Evolutionary conservation across 345 rosid genomes (phyloP).

Genomic region (Salix arbutifolia): DNA sequence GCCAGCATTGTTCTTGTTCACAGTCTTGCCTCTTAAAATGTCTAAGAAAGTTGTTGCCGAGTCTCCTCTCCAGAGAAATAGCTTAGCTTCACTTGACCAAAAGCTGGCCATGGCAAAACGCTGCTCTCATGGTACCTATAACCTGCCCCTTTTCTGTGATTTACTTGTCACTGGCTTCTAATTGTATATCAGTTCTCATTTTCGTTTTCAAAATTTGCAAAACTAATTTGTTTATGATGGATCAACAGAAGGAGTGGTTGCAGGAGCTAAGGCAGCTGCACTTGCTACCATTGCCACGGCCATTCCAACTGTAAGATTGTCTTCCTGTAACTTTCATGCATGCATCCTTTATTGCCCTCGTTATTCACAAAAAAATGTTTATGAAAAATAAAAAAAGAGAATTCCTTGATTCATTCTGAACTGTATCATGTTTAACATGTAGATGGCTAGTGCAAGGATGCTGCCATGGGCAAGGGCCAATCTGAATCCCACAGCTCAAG

Average conservation of each 20-base stretch:
- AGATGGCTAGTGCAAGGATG: constrained; percentile 69
- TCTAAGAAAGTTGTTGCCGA: constrained; percentile 43
- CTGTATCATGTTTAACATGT: neutral
- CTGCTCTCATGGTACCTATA: constrained; percentile 44
- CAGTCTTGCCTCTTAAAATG: constrained; percentile 26
- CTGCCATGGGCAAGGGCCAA: constrained; percentile 85
- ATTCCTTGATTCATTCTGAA: neutral
- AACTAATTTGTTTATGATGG: neutral
- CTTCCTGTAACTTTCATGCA: neutral
- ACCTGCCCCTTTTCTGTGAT: neutral
- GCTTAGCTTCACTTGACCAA: constrained; percentile 51
- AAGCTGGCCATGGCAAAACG: constrained; percentile 60
- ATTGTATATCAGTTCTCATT: neutral
- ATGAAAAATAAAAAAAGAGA: neutral
- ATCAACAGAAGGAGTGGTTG: constrained; percentile 67
- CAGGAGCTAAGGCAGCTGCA: constrained; percentile 86
- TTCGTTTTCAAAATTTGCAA: neutral
- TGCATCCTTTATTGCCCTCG: neutral
- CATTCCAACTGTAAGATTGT: constrained; percentile 61
- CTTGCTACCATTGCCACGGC: constrained; percentile 64
- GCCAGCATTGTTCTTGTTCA: neutral
- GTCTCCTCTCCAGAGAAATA: constrained; percentile 39
- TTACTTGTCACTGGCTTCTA: neutral
- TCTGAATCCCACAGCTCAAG: constrained; percentile 90
- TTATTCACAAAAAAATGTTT: neutral